phyloP scores from a whole-genome alignment of 2,329 filamentous ascomycete species.

The Ilyonectria robusta region DNA sequence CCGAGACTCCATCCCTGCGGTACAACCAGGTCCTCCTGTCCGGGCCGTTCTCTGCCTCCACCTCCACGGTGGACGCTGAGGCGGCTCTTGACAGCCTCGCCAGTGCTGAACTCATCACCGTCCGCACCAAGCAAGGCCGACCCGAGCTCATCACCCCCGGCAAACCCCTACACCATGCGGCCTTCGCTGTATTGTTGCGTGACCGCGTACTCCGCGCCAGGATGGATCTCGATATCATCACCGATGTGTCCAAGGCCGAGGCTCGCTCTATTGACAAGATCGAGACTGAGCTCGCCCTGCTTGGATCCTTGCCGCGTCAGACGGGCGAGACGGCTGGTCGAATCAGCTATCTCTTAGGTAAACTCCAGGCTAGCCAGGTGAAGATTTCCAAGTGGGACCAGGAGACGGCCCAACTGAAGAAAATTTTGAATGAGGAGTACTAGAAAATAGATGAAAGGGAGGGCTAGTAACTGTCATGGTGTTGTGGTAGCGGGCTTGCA shows the following conservation, averaged over 20 bases:
- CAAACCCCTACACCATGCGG: slow-evolving; percentile 88
- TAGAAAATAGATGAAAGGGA: slow-evolving; percentile 54
- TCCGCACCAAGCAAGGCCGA: slow-evolving; percentile 80
- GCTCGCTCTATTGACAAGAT: slow-evolving; percentile 81
- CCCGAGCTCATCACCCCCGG: slow-evolving; percentile 84
- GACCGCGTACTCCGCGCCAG: slow-evolving; percentile 82
- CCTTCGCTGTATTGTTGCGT: slow-evolving; percentile 79
- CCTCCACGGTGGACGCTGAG: slow-evolving; percentile 75
- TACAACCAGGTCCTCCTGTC: slow-evolving; percentile 90
- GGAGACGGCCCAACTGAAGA: slow-evolving; percentile 81
- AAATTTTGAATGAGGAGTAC: slow-evolving; percentile 63
- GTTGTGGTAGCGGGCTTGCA: not conserved
- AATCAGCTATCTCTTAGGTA: slow-evolving; percentile 79
- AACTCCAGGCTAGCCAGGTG: slow-evolving; percentile 80
- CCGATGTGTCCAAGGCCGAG: slow-evolving; percentile 79
- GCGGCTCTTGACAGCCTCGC: slow-evolving; percentile 84
- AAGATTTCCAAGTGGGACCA: slow-evolving; percentile 82
- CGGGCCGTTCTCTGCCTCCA: slow-evolving; percentile 72
- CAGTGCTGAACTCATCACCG: slow-evolving; percentile 86
- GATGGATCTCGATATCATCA: slow-evolving; percentile 79
- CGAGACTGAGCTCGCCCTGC: slow-evolving; percentile 80
- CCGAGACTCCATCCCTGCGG: slow-evolving; percentile 75
- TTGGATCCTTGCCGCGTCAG: slow-evolving; percentile 80
- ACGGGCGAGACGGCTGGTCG: slow-evolving; percentile 77
- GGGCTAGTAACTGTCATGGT: not conserved